A percentile compares a stretch with the other conserved stretches of the same genome.
These are phyloP conservation scores for Nicotiana paniculata DNA, from an alignment of 257 asterid genomes.

Conservation along the genomic window DNA sequence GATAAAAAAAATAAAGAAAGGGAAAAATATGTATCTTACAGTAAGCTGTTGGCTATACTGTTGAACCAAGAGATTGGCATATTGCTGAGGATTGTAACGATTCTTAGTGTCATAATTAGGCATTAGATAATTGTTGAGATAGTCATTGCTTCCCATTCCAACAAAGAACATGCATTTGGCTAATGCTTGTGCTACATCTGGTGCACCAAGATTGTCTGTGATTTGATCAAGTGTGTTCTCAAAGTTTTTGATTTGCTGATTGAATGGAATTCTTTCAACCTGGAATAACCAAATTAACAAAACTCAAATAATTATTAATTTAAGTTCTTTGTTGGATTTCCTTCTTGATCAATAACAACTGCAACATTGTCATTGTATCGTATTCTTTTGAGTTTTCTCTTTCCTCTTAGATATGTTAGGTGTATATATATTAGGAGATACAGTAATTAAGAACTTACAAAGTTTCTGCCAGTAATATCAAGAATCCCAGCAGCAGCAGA, in stretches of 20 bases:
- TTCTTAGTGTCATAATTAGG: constrained; percentile 63
- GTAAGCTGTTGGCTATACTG: constrained; percentile 69
- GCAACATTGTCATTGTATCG: not conserved
- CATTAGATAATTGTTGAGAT: constrained; percentile 84
- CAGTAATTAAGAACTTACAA: not conserved
- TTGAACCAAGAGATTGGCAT: constrained; percentile 56
- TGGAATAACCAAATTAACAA: constrained; percentile 4
- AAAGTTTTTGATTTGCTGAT: constrained; percentile 74
- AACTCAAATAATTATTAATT: not conserved
- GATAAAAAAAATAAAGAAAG: not conserved
- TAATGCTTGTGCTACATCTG: constrained; percentile 48
- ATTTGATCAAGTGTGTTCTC: constrained; percentile 67
- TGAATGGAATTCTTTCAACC: constrained; percentile 78
- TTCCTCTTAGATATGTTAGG: not conserved
- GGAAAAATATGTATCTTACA: constrained; percentile 25
- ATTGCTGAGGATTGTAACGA: constrained; percentile 63
- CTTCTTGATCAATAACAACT: too few species aligned
- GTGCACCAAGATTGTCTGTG: constrained; percentile 43
- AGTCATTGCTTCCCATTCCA: constrained; percentile 98
- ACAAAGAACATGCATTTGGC: constrained; percentile 65
- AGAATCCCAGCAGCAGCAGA: constrained; percentile 40
- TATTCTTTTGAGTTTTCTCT: not conserved
- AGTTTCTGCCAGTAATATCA: constrained; percentile 16
- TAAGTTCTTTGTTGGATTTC: not conserved
- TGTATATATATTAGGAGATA: not conserved